A percentile compares a stretch with the other conserved stretches of the same genome.
phyloP scores from a whole-genome alignment of 805 yeast species.

The Yarrowia osloensis region DNA sequence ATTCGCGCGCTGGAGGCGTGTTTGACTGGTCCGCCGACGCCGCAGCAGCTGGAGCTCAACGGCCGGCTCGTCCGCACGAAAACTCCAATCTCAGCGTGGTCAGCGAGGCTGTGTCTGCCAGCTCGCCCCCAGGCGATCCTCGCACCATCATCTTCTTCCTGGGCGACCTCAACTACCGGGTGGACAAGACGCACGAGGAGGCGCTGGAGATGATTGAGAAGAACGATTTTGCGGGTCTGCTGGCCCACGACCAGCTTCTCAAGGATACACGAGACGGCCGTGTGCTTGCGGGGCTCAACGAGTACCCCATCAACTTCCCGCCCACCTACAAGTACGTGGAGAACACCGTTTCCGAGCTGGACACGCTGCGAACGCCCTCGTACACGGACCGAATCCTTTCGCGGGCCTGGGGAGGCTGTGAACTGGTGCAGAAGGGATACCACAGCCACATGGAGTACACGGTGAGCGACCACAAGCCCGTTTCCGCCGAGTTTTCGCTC shows the following conservation, averaged over 20 bases:
- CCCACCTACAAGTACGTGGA: conserved; percentile 56
- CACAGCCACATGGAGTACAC: conserved; percentile 38
- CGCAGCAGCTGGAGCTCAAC: neutral
- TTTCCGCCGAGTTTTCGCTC: conserved; percentile 45
- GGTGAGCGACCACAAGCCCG: conserved; percentile 63
- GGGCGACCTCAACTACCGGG: conserved; percentile 61
- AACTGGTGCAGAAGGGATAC: conserved; percentile 38
- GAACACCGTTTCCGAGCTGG: conserved; percentile 34
- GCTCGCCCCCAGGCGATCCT: neutral
- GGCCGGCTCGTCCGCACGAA: neutral
- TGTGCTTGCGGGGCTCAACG: conserved; percentile 51
- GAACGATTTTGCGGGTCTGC: conserved; percentile 43
- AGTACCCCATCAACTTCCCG: conserved; percentile 50
- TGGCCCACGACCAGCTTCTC: conserved; percentile 50
- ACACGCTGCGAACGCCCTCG: conserved; percentile 51
- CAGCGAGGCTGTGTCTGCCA: neutral
- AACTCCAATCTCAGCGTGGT: neutral
- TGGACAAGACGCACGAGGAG: conserved; percentile 41
- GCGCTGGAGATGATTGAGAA: conserved; percentile 41
- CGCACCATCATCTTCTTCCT: conserved; percentile 43
- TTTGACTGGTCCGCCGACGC: neutral
- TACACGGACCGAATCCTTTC: conserved; percentile 57
- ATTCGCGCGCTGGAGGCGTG: neutral
- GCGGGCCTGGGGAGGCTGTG: conserved; percentile 26
- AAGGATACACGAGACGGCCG: conserved; percentile 43